Conservation (phyloP, 2,329 filamentous ascomycete species). For the Tympanopsis confertula region DNA sequence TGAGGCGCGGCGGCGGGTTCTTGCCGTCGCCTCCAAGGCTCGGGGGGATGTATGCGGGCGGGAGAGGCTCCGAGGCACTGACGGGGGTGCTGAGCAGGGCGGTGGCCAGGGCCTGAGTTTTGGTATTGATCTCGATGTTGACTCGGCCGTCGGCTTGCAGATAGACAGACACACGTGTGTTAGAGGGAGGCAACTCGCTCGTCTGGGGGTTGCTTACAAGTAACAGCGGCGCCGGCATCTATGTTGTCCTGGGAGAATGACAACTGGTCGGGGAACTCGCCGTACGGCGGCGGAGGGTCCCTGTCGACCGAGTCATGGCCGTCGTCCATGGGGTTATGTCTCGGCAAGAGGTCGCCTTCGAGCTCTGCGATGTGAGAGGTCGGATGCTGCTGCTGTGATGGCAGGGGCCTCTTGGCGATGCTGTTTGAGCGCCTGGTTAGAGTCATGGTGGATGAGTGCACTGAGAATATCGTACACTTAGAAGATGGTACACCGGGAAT, state of each 20-base stretch:
- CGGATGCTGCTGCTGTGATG: too few relatives aligned
- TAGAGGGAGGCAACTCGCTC: slow-evolving; percentile 2
- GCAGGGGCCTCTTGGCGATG: too few relatives aligned
- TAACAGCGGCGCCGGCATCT: slow-evolving; percentile 47
- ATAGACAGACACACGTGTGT: slow-evolving; percentile 1
- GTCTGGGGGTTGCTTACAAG: slow-evolving; percentile 23
- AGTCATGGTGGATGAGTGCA: too few relatives aligned
- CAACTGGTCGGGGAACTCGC: slow-evolving; percentile 40
- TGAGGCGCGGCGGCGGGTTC: slow-evolving; percentile 22
- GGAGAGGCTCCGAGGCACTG: slow-evolving; percentile 29
- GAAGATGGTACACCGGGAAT: too few relatives aligned
- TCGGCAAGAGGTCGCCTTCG: slow-evolving; percentile 20
- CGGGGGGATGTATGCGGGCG: slow-evolving; percentile 63
- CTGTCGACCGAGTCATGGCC: too few relatives aligned
- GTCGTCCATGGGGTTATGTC: too few relatives aligned
- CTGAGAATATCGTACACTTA: too few relatives aligned
- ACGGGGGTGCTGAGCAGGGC: slow-evolving; percentile 52
- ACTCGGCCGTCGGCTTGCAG: slow-evolving; percentile 60
- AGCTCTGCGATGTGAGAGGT: slow-evolving; percentile 27
- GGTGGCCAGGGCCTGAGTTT: slow-evolving; percentile 51
- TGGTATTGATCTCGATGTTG: slow-evolving; percentile 69
- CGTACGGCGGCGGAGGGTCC: slow-evolving; percentile 43
- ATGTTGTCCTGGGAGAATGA: slow-evolving; percentile 52
- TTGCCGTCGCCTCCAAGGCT: slow-evolving; percentile 53
- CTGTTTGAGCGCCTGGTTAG: too few relatives aligned